These are phyloP conservation scores for Carex sylvatica DNA, from an alignment of 202 grass and related monocot genomes.

Conservation along the genomic window DNA sequence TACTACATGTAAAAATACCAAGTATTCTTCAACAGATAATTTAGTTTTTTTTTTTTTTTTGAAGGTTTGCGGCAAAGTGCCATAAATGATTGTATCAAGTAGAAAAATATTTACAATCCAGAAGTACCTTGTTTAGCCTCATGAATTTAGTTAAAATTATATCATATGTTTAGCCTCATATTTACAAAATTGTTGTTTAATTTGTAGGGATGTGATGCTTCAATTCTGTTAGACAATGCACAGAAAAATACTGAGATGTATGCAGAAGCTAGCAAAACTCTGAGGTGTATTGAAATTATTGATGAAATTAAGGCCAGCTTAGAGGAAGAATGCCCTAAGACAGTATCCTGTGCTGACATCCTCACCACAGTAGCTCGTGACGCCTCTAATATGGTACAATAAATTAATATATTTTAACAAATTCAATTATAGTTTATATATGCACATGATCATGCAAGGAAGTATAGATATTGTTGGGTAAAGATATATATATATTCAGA, in stretches of 20 bases:
- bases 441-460: neutral
- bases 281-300: conserved; percentile 61
- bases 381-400: conserved; percentile 35
- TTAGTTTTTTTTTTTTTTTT: no score
- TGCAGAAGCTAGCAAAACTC: conserved; percentile 46
- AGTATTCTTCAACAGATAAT: no score
- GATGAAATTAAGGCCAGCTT: conserved; percentile 57
- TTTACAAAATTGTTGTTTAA: neutral
- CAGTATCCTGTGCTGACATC: conserved; percentile 87
- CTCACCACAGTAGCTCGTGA: conserved; percentile 60
- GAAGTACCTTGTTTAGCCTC: no score
- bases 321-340: conserved; percentile 46
- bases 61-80: no score
- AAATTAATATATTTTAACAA: neutral
- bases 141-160: neutral
- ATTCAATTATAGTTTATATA: neutral
- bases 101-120: no score
- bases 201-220: conserved; percentile 69
- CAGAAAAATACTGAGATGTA: conserved; percentile 45
- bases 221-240: conserved; percentile 50
- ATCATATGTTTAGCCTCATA: neutral
- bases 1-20: no score
- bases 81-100: no score
- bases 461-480: no score
- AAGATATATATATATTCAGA: no score